Evolutionary conservation across 2,329 filamentous ascomycete species (phyloP).

Genomic region (Pyrenochaeta sp.): DNA sequence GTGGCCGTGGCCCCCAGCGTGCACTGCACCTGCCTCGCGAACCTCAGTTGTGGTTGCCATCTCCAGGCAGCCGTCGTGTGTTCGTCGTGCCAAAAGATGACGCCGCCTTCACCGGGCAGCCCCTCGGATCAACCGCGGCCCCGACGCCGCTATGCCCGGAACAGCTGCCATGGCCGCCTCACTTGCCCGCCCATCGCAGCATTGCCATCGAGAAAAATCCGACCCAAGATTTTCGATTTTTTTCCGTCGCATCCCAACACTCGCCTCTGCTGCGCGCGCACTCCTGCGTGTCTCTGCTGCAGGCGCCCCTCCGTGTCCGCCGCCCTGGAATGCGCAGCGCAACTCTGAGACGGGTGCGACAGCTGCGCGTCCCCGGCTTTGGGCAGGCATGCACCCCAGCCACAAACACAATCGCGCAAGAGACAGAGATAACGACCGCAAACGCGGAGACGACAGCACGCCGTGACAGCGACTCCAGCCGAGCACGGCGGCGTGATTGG

Average conservation of each 20-base stretch:
- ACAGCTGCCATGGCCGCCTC: slow-evolving; percentile 34
- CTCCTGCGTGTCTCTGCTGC: slow-evolving; percentile 2
- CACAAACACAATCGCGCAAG: slow-evolving; percentile 9
- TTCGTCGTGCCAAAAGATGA: too few species aligned
- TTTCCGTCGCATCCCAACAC: too few species aligned
- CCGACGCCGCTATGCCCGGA: slow-evolving; percentile 12
- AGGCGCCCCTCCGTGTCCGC: slow-evolving; percentile 15
- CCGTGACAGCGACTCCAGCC: slow-evolving; percentile 10
- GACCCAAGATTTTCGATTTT: too few species aligned
- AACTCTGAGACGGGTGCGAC: slow-evolving; percentile 31
- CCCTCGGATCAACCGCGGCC: slow-evolving; percentile 22
- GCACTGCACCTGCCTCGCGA: background rate
- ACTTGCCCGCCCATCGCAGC: slow-evolving; percentile 23
- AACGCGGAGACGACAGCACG: slow-evolving; percentile 11
- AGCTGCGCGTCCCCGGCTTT: slow-evolving; percentile 20
- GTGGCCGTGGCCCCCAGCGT: background rate
- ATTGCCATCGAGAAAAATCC: slow-evolving; percentile 9
- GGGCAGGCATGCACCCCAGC: slow-evolving; percentile 15
- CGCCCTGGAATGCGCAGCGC: slow-evolving; percentile 25
- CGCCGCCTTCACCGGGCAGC: slow-evolving; percentile 28
- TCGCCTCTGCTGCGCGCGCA: too few species aligned
- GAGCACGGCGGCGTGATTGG: slow-evolving; percentile 3
- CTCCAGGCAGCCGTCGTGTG: too few species aligned
- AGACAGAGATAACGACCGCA: slow-evolving; percentile 13
- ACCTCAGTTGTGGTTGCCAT: too few species aligned